Evolutionary conservation across 2,329 filamentous ascomycete genomes (phyloP), one percentile per base, ranked within the genome.

Genomic region (Macrophomina tecta): DNA sequence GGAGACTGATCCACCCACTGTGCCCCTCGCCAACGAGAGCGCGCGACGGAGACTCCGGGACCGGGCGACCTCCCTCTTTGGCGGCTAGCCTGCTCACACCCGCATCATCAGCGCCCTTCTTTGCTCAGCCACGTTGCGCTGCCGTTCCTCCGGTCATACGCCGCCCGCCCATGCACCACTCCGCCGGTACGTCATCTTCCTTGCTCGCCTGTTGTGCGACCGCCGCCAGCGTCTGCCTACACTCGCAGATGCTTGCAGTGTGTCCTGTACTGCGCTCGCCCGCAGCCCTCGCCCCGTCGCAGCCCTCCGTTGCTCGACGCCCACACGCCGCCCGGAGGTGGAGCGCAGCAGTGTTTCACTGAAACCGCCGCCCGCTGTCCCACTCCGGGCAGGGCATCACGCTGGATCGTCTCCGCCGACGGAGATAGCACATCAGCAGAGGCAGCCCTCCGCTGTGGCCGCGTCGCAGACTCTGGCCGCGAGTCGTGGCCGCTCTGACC

Each of bases 101-200:
- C 34, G 18, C 61, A 52, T 53, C 64, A 58, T 66, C 52, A 53
- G 23, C 23, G 23, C 23, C 23, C 23, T 23, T 32, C 42, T 46
- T 36, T 40, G 58, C 48, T 53, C 64, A 66, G 64, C 64, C 64
- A 66, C 64, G 55, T 58, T 52, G 61, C 61, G 23, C 34, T 42
- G 46, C 49, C 48, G 61, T 53, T 45, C 42, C 36, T 7, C 28
- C 49, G 49, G 61, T 64, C 61, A 64, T 64, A 62, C 56, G 63
- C 49, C 63, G 63, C 49, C 28, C 34, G 30, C 11, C 36, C 42
- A 16, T 23, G 5, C 58, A 36, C 42, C 58, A 64, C 48, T 12
- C n/a, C 45, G 52, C 45, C 52, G 52, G 55, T 61, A 66, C 64
- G 64, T 66, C 64, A 66, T 66, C 42, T 60, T 66, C 53, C 52